Base-by-base conservation (phyloP, 345 rosid species). In the Rhizophora apiculata region DNA sequence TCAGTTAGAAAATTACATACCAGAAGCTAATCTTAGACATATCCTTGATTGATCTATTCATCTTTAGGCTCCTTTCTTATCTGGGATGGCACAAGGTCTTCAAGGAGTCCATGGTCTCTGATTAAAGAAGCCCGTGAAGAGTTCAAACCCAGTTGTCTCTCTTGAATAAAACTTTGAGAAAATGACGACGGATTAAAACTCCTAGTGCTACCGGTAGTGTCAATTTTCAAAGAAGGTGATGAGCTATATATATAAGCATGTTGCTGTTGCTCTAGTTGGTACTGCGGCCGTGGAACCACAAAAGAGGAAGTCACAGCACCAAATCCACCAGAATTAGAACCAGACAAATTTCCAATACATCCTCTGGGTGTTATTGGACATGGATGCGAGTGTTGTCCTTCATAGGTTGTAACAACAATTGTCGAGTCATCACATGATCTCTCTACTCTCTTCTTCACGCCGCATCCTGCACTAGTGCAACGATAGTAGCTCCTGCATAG, bases 401-500 rank as follows among this genome's bases (percentile, higher is more conserved):
- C 99, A 77, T 96, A 96, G 16, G 99, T 96, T 8, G 99, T 96
- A 9, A 96, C 89, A 0, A 96, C 99, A 34, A 83, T 84, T 5
- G 91, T 68, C 1, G 96, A 79, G 76, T 96, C 98, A 5, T 86
- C 92, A 6, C 86, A 87, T 24, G 97, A 92, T 82, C 99, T 83
- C 89, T 96, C 99, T 27, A 96, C 99, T 74, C 99, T 81, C 85
- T 96, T 96, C 94, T 96, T 96, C 83, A 96, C 98, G 1, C 98
- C 98, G 21, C 99, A 96, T 39, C 86, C 95, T 3, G 85, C 85
- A 48, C 70, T 92, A 52, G 99, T 96, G 99, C 99, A 96, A 71
- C 99, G 97, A 62, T 96, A 96, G 53, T 96, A 96, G 82, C 98
- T 96, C 87, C 99, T 96, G 86, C 66, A 70, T 66, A 22, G 21